These are phyloP conservation scores for Aspergillus candidus DNA, from an alignment of 2,329 filamentous ascomycete species.

Conservation along the genomic window DNA sequence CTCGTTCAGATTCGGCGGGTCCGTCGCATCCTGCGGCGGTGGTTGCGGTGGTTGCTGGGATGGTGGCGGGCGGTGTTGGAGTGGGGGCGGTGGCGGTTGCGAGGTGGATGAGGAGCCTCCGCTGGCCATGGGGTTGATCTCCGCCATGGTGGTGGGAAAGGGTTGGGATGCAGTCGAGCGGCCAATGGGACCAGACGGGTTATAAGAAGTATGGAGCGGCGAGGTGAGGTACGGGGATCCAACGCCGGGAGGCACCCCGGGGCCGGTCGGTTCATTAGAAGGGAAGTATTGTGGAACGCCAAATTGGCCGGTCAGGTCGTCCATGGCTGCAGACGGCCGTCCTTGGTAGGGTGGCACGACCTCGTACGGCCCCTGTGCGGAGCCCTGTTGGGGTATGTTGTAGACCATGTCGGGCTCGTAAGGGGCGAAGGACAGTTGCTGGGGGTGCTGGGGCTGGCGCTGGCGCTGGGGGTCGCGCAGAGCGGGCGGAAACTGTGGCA, in stretches of 20 bases:
- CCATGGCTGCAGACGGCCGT: constrained; percentile 69
- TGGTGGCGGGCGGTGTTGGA: constrained; percentile 21
- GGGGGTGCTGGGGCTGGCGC: constrained; percentile 50
- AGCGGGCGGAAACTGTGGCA: constrained; percentile 62
- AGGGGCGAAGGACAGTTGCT: constrained; percentile 46
- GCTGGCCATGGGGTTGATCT: constrained; percentile 37
- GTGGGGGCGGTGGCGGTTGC: constrained; percentile 18
- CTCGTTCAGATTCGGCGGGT: constrained; percentile 54
- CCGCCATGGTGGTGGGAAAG: constrained; percentile 50
- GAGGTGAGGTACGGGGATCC: constrained; percentile 60
- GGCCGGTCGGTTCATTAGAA: constrained; percentile 57
- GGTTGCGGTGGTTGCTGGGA: constrained; percentile 24
- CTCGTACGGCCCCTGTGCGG: constrained; percentile 63
- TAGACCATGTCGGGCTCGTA: constrained; percentile 70
- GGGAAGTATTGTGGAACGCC: constrained; percentile 69
- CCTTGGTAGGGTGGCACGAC: constrained; percentile 66
- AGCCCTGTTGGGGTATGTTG: constrained; percentile 60
- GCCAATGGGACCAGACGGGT: constrained; percentile 55
- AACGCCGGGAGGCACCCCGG: constrained; percentile 49
- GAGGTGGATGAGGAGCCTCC: constrained; percentile 30
- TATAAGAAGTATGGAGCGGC: constrained; percentile 53
- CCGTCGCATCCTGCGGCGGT: constrained; percentile 28
- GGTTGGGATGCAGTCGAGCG: constrained; percentile 46
- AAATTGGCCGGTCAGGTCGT: constrained; percentile 65
- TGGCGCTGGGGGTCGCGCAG: constrained; percentile 50